Evolutionary conservation across 768 basidiomycete species (phyloP).

Genomic region (Lanmaoa rubissima): DNA sequence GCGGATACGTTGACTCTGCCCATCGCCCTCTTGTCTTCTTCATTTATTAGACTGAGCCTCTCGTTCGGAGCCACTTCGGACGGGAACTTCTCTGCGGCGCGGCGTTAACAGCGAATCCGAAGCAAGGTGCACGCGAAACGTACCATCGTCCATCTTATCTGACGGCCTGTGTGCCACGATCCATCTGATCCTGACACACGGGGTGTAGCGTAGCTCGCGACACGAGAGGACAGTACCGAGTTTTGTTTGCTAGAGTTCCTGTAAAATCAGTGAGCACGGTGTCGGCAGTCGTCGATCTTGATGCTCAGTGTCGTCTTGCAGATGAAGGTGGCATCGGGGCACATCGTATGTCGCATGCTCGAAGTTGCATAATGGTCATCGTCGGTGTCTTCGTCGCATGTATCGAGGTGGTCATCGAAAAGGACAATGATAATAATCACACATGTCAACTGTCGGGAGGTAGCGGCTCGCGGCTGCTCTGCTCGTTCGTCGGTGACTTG

Average conservation of each 20-base stretch:
- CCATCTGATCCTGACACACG: background rate
- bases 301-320: constrained; percentile 1
- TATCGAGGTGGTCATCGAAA: background rate
- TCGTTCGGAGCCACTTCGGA: constrained; percentile 10
- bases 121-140: background rate
- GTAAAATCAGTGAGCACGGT: background rate
- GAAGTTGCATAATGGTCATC: background rate
- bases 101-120: background rate
- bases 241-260: background rate
- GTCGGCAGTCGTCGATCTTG: background rate
- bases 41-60: background rate
- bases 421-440: background rate
- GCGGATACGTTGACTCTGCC: background rate
- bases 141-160: constrained; percentile 9
- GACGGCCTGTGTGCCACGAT: background rate
- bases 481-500: background rate
- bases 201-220: constrained; percentile 1
- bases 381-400: background rate
- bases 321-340: background rate
- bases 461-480: background rate
- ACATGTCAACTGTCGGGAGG: background rate
- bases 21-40: background rate
- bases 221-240: constrained; percentile 4
- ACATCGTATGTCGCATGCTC: background rate
- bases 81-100: constrained; percentile 2